A percentile compares a stretch with the other conserved stretches of the same genome.
These are phyloP conservation scores for Chaetomidium leptoderma DNA, from an alignment of 495 filamentous ascomycete species.

Conservation along the genomic window DNA sequence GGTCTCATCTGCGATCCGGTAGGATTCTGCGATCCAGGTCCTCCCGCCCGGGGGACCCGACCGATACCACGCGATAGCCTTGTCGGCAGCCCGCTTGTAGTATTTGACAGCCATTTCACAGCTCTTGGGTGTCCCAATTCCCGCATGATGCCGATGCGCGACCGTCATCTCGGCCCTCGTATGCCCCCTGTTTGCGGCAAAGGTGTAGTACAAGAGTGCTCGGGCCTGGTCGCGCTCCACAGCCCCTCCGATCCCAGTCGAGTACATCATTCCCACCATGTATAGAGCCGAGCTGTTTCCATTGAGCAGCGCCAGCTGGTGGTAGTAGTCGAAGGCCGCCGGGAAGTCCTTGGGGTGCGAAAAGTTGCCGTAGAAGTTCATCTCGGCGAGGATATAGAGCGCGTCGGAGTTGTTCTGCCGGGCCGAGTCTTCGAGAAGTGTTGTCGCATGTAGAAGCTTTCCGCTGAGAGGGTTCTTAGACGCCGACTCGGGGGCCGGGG, in stretches of 20 bases:
- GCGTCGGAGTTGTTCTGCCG: conserved; percentile 77
- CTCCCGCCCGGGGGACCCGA: conserved; percentile 90
- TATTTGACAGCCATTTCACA: conserved; percentile 82
- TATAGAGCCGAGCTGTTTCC: conserved; percentile 91
- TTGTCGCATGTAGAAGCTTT: conserved; percentile 57
- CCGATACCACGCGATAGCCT: conserved; percentile 78
- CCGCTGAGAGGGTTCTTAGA: conserved; percentile 28
- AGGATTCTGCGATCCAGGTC: conserved; percentile 66
- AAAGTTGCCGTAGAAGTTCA: conserved; percentile 96
- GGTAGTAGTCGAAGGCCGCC: conserved; percentile 77
- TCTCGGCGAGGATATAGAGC: conserved; percentile 82
- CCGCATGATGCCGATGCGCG: conserved; percentile 79
- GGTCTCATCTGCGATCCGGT: conserved; percentile 78
- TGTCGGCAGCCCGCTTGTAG: conserved; percentile 92
- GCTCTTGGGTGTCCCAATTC: conserved; percentile 77
- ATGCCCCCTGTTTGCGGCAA: conserved; percentile 80
- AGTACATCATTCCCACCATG: conserved; percentile 96
- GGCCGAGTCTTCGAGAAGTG: conserved; percentile 70
- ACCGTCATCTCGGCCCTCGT: conserved; percentile 90
- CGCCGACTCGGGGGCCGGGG: conserved; percentile 35
- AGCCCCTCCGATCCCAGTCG: conserved; percentile 78
- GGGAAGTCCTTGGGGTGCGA: conserved; percentile 79
- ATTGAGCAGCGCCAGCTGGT: conserved; percentile 65
- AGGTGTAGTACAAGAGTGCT: conserved; percentile 89
- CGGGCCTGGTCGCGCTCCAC: conserved; percentile 89